Evolutionary conservation across 108 stramenopile genomes (phyloP).

Genomic region (Phaeodactylum tricornutum): DNA sequence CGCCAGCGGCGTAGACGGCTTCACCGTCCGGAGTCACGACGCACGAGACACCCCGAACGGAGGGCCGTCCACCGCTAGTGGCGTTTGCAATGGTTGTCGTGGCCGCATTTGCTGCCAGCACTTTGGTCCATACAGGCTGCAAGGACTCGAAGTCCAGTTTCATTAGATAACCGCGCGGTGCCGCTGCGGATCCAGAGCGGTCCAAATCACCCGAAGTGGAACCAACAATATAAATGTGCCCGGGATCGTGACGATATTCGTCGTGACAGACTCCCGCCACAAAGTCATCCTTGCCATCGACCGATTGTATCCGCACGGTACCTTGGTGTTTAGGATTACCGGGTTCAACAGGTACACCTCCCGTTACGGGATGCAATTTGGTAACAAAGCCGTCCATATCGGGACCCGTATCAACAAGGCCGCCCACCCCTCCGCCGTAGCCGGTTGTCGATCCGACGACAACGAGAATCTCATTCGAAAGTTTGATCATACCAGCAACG

Average conservation of each 20-base stretch:
- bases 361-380: slow-evolving; percentile 8
- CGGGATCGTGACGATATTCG: slow-evolving; percentile 5
- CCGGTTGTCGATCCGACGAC: slow-evolving; percentile 30
- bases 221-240: slow-evolving; percentile 27
- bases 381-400: slow-evolving; percentile 32
- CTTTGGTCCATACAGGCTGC: slow-evolving; percentile 16
- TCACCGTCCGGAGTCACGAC: slow-evolving; percentile 44
- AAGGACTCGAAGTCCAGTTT: slow-evolving; percentile 23
- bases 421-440: slow-evolving; percentile 2
- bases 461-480: slow-evolving; percentile 8
- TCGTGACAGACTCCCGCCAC: slow-evolving; percentile 20
- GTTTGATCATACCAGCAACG: neutral
- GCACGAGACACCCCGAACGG: slow-evolving; percentile 39
- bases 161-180: slow-evolving; percentile 19
- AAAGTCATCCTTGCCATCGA: slow-evolving; percentile 20
- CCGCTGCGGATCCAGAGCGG: no score
- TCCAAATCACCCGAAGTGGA: slow-evolving; percentile 2
- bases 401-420: slow-evolving; percentile 7
- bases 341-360: neutral
- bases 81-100: slow-evolving; percentile 9
- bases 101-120: slow-evolving; percentile 4
- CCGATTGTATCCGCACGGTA: slow-evolving; percentile 2
- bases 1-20: slow-evolving; percentile 43
- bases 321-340: neutral
- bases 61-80: slow-evolving; percentile 6